These are phyloP conservation scores for Cercis canadensis DNA, from an alignment of 306 rosid genomes.

Conservation along the genomic window DNA sequence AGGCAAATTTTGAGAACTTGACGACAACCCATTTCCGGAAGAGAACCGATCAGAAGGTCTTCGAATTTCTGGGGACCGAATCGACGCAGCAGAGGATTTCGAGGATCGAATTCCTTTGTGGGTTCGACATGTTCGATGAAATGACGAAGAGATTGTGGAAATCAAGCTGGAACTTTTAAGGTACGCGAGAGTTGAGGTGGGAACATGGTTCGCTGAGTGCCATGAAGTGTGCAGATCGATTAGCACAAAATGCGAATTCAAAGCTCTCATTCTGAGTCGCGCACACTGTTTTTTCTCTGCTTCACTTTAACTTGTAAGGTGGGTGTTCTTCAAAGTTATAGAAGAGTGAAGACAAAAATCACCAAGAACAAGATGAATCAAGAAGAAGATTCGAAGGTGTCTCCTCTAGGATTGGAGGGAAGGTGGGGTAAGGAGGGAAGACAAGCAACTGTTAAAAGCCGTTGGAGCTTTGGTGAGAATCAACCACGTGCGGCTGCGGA, in stretches of 20 bases:
- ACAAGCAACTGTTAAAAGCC: constrained; percentile 7
- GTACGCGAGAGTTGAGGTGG: constrained; percentile 54
- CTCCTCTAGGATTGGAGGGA: constrained; percentile 53
- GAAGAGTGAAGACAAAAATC: neutral
- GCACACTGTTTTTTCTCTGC: neutral
- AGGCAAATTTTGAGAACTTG: constrained; percentile 29
- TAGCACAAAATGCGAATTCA: constrained; percentile 68
- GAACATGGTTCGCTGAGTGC: constrained; percentile 57
- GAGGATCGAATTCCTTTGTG: constrained; percentile 47
- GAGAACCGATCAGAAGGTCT: constrained; percentile 80
- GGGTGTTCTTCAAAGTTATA: no score
- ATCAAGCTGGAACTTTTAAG: constrained; percentile 49
- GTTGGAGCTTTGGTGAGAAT: constrained; percentile 1
- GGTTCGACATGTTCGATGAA: constrained; percentile 58
- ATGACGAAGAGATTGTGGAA: constrained; percentile 55
- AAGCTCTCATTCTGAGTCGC: constrained; percentile 53
- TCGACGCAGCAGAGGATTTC: constrained; percentile 38
- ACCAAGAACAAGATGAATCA: constrained; percentile 66
- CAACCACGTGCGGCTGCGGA: constrained; percentile 7
- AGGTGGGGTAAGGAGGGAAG: constrained; percentile 35
- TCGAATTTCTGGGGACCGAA: constrained; percentile 70
- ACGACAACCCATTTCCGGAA: constrained; percentile 49
- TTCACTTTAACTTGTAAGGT: neutral
- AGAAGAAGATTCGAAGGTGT: constrained; percentile 76
- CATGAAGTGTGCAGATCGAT: constrained; percentile 74